Evolutionary conservation across 2,329 filamentous ascomycete genomes (phyloP).

Genomic region (Aspergillus sojae): DNA sequence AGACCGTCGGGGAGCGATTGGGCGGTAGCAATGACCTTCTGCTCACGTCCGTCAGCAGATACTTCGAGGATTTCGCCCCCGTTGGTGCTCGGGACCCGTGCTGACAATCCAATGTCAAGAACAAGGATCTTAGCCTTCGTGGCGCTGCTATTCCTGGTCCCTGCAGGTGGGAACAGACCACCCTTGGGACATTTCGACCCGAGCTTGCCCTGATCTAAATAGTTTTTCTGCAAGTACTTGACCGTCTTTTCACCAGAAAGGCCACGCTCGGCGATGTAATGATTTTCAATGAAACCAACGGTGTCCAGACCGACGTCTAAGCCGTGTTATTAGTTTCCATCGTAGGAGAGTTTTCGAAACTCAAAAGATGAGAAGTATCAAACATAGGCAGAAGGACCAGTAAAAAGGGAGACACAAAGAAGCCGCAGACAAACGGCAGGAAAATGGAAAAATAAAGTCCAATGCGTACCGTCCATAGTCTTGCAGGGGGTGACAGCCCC

Average conservation of each 20-base stretch:
- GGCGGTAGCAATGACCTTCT: conserved; percentile 15
- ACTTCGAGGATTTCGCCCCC: conserved; percentile 24
- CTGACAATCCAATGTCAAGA: conserved; percentile 29
- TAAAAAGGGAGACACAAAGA: background rate
- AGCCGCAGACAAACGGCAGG: conserved; percentile 9
- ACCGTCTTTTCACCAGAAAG: conserved; percentile 45
- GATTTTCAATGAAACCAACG: conserved; percentile 55
- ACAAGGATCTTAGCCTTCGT: conserved; percentile 19
- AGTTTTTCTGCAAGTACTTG: conserved; percentile 50
- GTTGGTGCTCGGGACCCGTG: conserved; percentile 11
- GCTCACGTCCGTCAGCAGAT: conserved; percentile 19
- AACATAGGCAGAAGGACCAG: too few species aligned
- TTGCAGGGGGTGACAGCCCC: conserved; percentile 32
- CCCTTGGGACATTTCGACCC: conserved; percentile 49
- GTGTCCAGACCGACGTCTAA: conserved; percentile 55
- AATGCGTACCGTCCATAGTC: conserved; percentile 46
- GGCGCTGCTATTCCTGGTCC: conserved; percentile 2
- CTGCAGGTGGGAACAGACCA: conserved; percentile 35
- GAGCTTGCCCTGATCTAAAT: conserved; percentile 51
- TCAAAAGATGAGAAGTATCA: too few species aligned
- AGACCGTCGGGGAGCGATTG: conserved; percentile 50
- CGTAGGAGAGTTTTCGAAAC: too few species aligned
- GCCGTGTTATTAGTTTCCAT: too few species aligned
- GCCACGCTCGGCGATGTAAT: conserved; percentile 55
- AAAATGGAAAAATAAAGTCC: too few species aligned